Percentiles rank a stretch among this genome's conserved stretches.
Conservation (phyloP, 2,329 filamentous ascomycete genomes). For the Sporothrix luriei region DNA sequence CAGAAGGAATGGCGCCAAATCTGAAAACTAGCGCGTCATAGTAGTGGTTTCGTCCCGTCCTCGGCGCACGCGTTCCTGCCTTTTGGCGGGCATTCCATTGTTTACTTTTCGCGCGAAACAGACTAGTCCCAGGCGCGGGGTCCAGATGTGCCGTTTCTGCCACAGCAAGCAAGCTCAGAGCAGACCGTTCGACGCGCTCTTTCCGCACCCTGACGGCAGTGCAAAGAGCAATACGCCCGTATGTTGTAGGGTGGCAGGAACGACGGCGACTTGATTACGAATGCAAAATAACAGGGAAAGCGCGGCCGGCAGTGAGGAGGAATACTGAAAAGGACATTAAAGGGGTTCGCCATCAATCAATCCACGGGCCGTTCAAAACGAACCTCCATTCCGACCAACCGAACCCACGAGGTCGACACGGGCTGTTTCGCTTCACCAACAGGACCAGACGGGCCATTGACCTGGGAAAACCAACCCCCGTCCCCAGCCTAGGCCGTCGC, state of each 20-base stretch:
- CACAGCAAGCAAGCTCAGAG: background rate
- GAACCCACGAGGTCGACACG: constrained; percentile 19
- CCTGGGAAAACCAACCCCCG: constrained; percentile 21
- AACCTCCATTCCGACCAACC: constrained; percentile 23
- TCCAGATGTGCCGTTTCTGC: constrained; percentile 13
- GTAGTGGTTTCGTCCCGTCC: constrained; percentile 20
- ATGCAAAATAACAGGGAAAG: background rate
- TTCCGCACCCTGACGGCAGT: constrained; percentile 10
- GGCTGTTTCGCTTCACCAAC: constrained; percentile 18
- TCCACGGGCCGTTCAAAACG: background rate
- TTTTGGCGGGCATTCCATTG: constrained; percentile 12
- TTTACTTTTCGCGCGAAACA: constrained; percentile 33
- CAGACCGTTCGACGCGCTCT: constrained; percentile 27
- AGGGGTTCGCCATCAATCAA: background rate
- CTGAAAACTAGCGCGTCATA: constrained; percentile 9
- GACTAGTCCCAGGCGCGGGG: constrained; percentile 8
- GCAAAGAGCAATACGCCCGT: background rate
- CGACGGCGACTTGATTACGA: background rate
- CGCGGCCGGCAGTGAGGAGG: background rate
- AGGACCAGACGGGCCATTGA: constrained; percentile 1
- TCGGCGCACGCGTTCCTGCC: constrained; percentile 18
- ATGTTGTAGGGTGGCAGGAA: constrained; percentile 5
- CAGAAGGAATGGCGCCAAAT: background rate
- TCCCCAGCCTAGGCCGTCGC: background rate
- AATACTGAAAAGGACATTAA: constrained; percentile 11